Evolutionary conservation across 257 asterid species (phyloP), one percentile per base, ranked within the genome.

Genomic region (Solanum sejunctum): DNA sequence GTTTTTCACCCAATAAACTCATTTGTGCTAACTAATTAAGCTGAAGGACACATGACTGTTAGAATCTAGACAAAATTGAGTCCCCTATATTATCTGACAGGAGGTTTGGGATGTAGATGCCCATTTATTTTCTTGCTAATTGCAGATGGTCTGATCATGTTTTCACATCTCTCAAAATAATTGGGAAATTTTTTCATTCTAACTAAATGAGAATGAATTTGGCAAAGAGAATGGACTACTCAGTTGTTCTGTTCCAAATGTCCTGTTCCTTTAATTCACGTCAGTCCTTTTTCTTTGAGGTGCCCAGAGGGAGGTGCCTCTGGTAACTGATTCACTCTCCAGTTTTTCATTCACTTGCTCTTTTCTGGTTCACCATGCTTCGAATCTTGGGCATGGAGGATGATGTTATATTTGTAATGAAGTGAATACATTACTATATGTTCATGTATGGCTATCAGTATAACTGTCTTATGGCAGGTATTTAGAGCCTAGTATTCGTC

Each of bases 401-500:
- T 77, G 47, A 21, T 77, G 82, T 77, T 10, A 17, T 51, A 26
- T 49, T 75, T 23, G 26, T 47, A 51, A 23, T 51, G 63, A 77
- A 77, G 63, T 17, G 47, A 15, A 51, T 26, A 15, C 82, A 51
- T 15, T 8, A 26, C 47, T 28, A 4, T 15, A 17, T 51, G 26
- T 52, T 77, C 82, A 26, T 77, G 47, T 77, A 51, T 77, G 64
- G 82, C 63, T 67, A 82, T 85, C 91, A 86, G 93, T 87, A 70
- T 83, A 79, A 83, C 89, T 28, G 85, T 91, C 82, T 91, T 85
- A 84, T 93, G 93, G 87, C 90, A 96, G 99, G 89, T 96, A 96
- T 86, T 94, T 93, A 73, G 99, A 96, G 88, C 99, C 99, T 84
- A 95, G 99, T 89, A 90, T 96, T 88, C 93, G 99, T 55, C 99